phyloP scores from a whole-genome alignment of 2,329 filamentous ascomycete genomes.

The Parastagonospora nodorum region DNA sequence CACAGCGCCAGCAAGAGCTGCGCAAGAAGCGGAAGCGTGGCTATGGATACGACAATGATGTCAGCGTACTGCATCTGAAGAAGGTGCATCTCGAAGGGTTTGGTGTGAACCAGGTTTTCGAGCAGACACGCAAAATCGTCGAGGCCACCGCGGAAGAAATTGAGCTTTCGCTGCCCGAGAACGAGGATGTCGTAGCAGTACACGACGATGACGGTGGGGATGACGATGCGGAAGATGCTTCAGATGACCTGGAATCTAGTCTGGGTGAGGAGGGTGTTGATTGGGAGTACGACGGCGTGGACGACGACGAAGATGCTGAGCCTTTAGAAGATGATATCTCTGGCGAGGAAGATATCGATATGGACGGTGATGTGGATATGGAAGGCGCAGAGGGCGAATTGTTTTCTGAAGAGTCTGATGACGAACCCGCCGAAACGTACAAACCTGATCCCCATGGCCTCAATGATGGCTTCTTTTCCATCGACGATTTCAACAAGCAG shows the following conservation, averaged over 20 bases:
- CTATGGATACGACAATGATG: slow-evolving; percentile 53
- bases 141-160: slow-evolving; percentile 64
- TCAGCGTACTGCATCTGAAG: slow-evolving; percentile 70
- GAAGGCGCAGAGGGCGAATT: slow-evolving; percentile 40
- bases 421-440: slow-evolving; percentile 61
- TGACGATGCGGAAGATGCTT: slow-evolving; percentile 44
- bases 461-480: slow-evolving; percentile 97
- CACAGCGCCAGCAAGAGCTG: slow-evolving; percentile 67
- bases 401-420: slow-evolving; percentile 45
- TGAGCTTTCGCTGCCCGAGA: slow-evolving; percentile 52
- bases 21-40: slow-evolving; percentile 79
- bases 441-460: slow-evolving; percentile 79
- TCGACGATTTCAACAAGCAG: slow-evolving; percentile 95
- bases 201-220: slow-evolving; percentile 31
- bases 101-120: slow-evolving; percentile 87
- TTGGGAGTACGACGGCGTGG: slow-evolving; percentile 41
- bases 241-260: slow-evolving; percentile 36
- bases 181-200: slow-evolving; percentile 21
- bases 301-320: slow-evolving; percentile 35
- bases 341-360: slow-evolving; percentile 35
- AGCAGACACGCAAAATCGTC: slow-evolving; percentile 86
- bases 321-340: slow-evolving; percentile 35
- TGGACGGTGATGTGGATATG: slow-evolving; percentile 39
- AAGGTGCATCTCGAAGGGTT: slow-evolving; percentile 88
- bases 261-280: slow-evolving; percentile 42